A percentile compares a stretch with the other conserved stretches of the same genome.
Evolutionary conservation across 108 stramenopile genomes (phyloP).

Genomic region (Epithemia pelagica): DNA sequence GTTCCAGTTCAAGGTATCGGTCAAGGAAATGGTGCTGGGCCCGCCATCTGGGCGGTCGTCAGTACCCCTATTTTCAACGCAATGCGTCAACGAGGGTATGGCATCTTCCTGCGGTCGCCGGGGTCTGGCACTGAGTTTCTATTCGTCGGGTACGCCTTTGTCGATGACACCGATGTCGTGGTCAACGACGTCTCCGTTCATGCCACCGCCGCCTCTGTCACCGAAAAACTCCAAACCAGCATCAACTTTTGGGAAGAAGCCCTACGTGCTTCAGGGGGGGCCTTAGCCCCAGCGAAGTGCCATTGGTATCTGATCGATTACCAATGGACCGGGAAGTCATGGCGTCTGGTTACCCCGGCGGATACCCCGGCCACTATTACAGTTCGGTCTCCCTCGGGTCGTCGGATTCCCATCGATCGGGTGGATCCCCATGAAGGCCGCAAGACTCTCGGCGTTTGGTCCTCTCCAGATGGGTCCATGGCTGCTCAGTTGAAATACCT

Average conservation of each 20-base stretch:
- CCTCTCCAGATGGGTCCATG: not conserved
- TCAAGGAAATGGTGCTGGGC: constrained; percentile 37
- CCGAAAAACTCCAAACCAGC: not conserved
- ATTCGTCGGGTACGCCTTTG: constrained; percentile 19
- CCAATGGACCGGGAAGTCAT: not conserved
- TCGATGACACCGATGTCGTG: constrained; percentile 27
- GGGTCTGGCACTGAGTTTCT: not conserved
- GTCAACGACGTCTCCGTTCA: not conserved
- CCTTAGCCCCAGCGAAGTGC: not conserved
- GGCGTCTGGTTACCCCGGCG: not conserved
- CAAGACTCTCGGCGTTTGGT: not conserved
- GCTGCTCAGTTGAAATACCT: not conserved
- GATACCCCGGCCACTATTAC: not conserved
- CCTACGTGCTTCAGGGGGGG: not conserved
- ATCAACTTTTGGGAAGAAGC: not conserved
- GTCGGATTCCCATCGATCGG: not conserved
- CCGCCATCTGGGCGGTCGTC: constrained; percentile 26
- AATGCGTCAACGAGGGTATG: not conserved
- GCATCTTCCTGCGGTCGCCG: not conserved
- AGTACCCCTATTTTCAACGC: constrained; percentile 12
- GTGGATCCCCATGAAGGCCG: too few relatives aligned
- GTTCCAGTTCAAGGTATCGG: constrained; percentile 10
- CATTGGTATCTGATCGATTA: not conserved
- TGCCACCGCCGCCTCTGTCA: not conserved
- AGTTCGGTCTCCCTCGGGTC: not conserved